Base-by-base conservation (phyloP, 2,329 filamentous ascomycete species). In the Thelonectria olida region DNA sequence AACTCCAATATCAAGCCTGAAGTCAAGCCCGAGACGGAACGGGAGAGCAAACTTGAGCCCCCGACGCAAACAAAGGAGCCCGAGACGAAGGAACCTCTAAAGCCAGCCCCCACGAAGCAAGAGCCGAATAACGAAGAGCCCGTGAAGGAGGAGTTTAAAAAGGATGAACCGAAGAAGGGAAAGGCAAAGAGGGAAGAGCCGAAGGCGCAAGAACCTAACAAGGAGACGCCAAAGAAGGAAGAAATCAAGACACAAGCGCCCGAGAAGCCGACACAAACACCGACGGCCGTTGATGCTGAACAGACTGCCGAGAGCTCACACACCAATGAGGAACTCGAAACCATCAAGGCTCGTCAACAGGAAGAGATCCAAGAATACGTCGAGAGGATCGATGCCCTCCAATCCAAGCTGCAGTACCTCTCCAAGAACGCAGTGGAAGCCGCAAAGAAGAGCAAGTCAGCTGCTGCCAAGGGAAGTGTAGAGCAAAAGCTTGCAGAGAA, bases 381-480 rank as follows among this genome's bases (percentile, higher is more conserved):
- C 7, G 96, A 99, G 77, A 89, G 91, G 34, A 96, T 97, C 56
- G 96, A 99, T 80, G 91, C 94, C 4, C 80, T 99, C 2, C 92
- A 98, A 75, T 88, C 93, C 7, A 98, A 99, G 74, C 80, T 99
- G 25, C 90, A 94, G 67, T 97, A 96, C 72, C 81, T 99, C 12
- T 90, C 94, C 2, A 90, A 90, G 63, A 91, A 94, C 72, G 90
- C 92, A 12, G 87, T 91, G 0, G 90, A 94, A 28, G 84, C 90
- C 1, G 92, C 96, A 1, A 90, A 89, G 72, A 87, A 88, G 67
- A 85, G 88, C 7, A 88, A 87, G 2, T 79, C 84, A n/a, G 80
- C 84, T 22, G 88, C 90, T 1, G 80, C 85, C 2, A 74, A 86
- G 0, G 90, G 90, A 6, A 92, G 89, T 57, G 58, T 83, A 2